Conservation (phyloP, 352 stramenopile genomes). For the Globisporangium cylindrosporum region DNA sequence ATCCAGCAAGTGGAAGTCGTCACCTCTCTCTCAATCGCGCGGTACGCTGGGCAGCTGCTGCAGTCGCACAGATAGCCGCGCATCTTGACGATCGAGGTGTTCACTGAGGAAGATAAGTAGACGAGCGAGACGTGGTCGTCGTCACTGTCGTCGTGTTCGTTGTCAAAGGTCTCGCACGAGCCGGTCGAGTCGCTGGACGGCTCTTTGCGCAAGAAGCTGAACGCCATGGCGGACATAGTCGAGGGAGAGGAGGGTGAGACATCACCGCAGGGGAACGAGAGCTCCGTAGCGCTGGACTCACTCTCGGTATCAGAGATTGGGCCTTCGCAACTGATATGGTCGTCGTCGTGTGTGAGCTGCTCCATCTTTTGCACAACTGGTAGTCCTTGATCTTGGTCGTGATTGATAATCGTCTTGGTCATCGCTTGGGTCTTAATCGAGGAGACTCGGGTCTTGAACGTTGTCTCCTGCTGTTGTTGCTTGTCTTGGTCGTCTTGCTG, state of each 20-base stretch:
- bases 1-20: slow-evolving; percentile 25
- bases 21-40: slow-evolving; percentile 48
- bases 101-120: slow-evolving; percentile 1
- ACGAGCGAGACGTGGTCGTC: background rate
- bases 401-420: background rate
- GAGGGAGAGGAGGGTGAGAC: no score
- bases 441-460: background rate
- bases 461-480: background rate
- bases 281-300: background rate
- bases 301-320: slow-evolving; percentile 2
- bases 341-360: background rate
- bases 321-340: background rate
- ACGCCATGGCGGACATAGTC: background rate
- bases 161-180: background rate
- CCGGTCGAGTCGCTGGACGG: background rate
- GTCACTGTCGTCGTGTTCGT: background rate
- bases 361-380: background rate
- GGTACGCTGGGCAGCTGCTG: slow-evolving; percentile 58
- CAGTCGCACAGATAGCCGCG: slow-evolving; percentile 53
- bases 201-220: slow-evolving; percentile 1
- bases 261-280: background rate
- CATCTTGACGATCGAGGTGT: background rate
- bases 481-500: background rate
- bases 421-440: background rate
- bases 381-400: background rate